Conservation (phyloP, 495 filamentous ascomycete genomes). For the Trichocladium antarcticum region DNA sequence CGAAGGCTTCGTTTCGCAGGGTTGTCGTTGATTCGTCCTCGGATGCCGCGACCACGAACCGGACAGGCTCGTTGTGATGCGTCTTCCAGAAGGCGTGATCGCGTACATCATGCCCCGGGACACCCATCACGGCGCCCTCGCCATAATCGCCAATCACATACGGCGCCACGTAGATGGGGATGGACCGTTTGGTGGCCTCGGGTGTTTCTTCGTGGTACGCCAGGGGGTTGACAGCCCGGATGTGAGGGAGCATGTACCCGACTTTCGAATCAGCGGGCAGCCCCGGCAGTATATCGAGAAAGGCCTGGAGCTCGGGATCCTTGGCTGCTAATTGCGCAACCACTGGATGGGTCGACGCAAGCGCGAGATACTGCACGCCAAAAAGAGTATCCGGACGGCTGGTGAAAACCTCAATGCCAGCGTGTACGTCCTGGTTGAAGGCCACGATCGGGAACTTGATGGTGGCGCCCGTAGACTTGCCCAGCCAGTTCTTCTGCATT, state of each 20-base stretch:
- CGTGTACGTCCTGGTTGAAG: slow-evolving; percentile 24
- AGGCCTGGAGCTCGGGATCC: slow-evolving; percentile 50
- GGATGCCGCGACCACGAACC: slow-evolving; percentile 44
- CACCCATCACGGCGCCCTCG: slow-evolving; percentile 85
- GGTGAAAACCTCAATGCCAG: slow-evolving; percentile 63
- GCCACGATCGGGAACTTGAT: slow-evolving; percentile 54
- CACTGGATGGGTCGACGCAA: slow-evolving; percentile 64
- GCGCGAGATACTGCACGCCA: slow-evolving; percentile 72
- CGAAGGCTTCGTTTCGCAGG: slow-evolving; percentile 38
- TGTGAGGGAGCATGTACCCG: slow-evolving; percentile 52
- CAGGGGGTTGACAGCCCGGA: slow-evolving; percentile 58
- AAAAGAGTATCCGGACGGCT: slow-evolving; percentile 75
- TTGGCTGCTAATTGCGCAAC: slow-evolving; percentile 48
- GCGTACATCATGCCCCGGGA: slow-evolving; percentile 69
- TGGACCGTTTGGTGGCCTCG: slow-evolving; percentile 37
- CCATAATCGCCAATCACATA: slow-evolving; percentile 85
- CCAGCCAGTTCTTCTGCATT: slow-evolving; percentile 86
- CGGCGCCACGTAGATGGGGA: slow-evolving; percentile 71
- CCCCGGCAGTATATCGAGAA: slow-evolving; percentile 51
- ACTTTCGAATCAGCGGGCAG: slow-evolving; percentile 61
- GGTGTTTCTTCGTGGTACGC: slow-evolving; percentile 42
- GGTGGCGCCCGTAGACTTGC: slow-evolving; percentile 60
- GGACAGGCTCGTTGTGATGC: slow-evolving; percentile 45
- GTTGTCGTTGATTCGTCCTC: slow-evolving; percentile 34
- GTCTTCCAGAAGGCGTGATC: slow-evolving; percentile 72